Percentiles rank a stretch among this genome's conserved stretches.
Conservation (phyloP, 179 eudicot genomes). For the Patellifolia procumbens region DNA sequence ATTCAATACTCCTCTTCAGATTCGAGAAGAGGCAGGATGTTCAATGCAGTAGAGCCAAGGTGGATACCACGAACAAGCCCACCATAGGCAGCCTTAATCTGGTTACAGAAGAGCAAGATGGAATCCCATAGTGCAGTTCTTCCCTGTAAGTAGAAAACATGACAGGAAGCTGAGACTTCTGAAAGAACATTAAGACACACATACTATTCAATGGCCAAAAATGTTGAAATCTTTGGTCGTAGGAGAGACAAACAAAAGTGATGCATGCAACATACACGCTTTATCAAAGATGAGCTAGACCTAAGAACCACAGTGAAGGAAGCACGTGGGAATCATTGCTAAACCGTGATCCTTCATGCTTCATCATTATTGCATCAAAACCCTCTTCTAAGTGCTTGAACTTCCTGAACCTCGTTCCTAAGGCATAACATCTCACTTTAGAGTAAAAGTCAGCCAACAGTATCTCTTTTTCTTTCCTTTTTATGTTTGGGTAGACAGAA, state of each 20-base stretch:
- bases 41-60: constrained; percentile 87
- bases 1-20: constrained; percentile 57
- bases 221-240: neutral
- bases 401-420: neutral
- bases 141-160: constrained; percentile 59
- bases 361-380: neutral
- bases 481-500: neutral
- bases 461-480: neutral
- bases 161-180: constrained; percentile 17
- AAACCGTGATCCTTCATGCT: no score
- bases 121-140: constrained; percentile 98
- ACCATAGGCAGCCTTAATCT: constrained; percentile 60
- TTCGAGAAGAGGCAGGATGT: constrained; percentile 68
- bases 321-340: neutral
- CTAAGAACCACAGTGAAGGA: neutral
- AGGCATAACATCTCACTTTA: neutral
- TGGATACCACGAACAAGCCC: constrained; percentile 86
- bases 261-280: neutral
- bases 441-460: neutral
- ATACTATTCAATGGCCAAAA: neutral
- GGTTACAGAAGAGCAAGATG: constrained; percentile 75
- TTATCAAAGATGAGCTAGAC: neutral
- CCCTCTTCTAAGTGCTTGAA: neutral
- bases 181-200: neutral
- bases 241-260: neutral